A percentile compares a stretch with the other conserved stretches of the same genome.
Conservation (phyloP, 441 rosid genomes). For the Arabidopsis lyrata region DNA sequence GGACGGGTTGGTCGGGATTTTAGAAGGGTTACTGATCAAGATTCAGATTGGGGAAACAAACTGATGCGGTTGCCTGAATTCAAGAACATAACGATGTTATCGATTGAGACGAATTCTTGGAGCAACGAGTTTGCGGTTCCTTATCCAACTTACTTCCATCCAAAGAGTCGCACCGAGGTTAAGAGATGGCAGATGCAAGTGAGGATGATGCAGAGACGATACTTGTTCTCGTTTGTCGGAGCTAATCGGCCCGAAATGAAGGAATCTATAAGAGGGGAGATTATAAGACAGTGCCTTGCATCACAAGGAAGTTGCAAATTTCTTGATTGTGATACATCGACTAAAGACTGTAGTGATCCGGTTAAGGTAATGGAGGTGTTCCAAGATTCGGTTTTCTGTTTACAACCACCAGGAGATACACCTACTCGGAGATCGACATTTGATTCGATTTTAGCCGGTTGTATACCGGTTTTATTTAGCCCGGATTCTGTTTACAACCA, state of each 20-base stretch:
- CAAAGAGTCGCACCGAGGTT: conserved; percentile 42
- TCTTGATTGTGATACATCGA: conserved; percentile 50
- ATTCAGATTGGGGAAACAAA: conserved; percentile 60
- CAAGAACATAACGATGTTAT: conserved; percentile 56
- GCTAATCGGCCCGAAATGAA: conserved; percentile 46
- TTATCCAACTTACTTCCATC: conserved; percentile 63
- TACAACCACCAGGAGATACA: conserved; percentile 82
- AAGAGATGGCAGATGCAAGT: conserved; percentile 50
- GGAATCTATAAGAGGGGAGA: conserved; percentile 54
- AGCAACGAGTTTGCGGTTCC: conserved; percentile 55
- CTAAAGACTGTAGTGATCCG: conserved; percentile 52
- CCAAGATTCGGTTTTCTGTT: conserved; percentile 61
- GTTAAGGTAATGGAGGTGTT: conserved; percentile 58
- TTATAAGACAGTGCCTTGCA: conserved; percentile 60
- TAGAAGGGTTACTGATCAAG: conserved; percentile 43
- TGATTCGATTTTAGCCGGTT: conserved; percentile 71
- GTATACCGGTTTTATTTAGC: conserved; percentile 78
- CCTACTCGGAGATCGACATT: conserved; percentile 65
- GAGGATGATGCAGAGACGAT: conserved; percentile 38
- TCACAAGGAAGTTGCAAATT: conserved; percentile 51
- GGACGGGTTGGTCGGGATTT: conserved; percentile 60
- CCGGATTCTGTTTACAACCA: conserved; percentile 62
- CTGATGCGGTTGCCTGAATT: conserved; percentile 54
- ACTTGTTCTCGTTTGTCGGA: conserved; percentile 52
- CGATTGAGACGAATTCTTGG: conserved; percentile 49